Conservation (phyloP, 2,329 filamentous ascomycete species). For the Xylaria sp. region DNA sequence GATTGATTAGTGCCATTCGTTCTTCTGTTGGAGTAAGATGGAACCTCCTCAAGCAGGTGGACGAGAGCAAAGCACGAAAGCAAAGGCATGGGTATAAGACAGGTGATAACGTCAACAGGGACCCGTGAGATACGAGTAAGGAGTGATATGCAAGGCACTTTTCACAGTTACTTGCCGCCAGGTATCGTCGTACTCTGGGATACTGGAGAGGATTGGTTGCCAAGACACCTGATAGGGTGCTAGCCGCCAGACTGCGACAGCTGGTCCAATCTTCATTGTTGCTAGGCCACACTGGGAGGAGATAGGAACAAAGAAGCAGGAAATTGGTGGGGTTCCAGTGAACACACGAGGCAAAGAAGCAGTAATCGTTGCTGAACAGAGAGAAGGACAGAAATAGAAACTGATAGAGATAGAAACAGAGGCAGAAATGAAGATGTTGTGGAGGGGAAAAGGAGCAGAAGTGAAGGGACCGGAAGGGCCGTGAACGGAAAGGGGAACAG, state of each 20-base stretch:
- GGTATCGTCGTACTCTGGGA: slow-evolving; percentile 3
- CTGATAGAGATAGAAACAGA: too few species aligned
- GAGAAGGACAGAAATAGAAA: too few species aligned
- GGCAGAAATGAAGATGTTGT: not conserved
- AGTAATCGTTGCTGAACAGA: too few species aligned
- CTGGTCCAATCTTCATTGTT: not conserved
- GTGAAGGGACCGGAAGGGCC: not conserved
- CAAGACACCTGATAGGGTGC: not conserved
- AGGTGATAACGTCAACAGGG: not conserved
- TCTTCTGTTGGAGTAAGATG: not conserved
- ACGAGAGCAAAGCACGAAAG: not conserved
- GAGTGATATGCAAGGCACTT: not conserved
- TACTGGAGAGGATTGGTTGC: not conserved
- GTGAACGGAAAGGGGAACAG: too few species aligned
- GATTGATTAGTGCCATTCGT: slow-evolving; percentile 1
- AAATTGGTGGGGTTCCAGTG: not conserved
- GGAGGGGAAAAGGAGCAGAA: not conserved
- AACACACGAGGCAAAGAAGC: too few species aligned
- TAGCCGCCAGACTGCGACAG: not conserved
- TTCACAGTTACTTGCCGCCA: slow-evolving; percentile 13
- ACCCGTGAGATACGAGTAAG: not conserved
- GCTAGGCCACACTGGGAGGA: not conserved
- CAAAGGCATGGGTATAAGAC: not conserved
- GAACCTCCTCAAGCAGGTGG: too few species aligned
- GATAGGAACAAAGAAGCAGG: not conserved